A percentile compares a stretch with the other conserved stretches of the same genome.
Evolutionary conservation across 768 basidiomycete genomes (phyloP).

Genomic region (Naematelia aurantialba): DNA sequence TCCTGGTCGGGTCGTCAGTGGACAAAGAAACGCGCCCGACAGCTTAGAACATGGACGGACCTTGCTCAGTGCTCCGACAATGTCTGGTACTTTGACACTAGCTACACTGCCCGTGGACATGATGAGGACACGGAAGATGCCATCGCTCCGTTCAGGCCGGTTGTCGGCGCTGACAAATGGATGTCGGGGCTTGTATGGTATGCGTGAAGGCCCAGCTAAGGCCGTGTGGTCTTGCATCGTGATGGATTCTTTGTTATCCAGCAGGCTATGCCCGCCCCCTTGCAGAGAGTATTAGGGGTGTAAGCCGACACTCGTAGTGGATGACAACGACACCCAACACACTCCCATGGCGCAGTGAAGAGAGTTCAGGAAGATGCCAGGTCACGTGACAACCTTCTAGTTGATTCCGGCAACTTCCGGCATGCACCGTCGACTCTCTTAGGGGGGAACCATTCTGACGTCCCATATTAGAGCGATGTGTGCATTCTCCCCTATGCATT

Average conservation of each 20-base stretch:
- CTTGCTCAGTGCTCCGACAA: slow-evolving; percentile 68
- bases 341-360: no score
- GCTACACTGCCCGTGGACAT: slow-evolving; percentile 94
- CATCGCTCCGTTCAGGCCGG: slow-evolving; percentile 26
- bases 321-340: no score
- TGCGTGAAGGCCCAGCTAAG: slow-evolving; percentile 6
- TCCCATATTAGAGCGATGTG: no score
- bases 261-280: no score
- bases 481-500: slow-evolving; percentile 1
- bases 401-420: background rate
- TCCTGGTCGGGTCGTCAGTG: slow-evolving; percentile 56
- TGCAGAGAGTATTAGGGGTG: no score
- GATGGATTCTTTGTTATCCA: no score
- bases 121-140: slow-evolving; percentile 59
- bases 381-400: background rate
- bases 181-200: slow-evolving; percentile 11
- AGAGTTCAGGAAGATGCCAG: background rate
- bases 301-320: no score
- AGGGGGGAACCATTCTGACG: background rate
- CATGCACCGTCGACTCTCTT: background rate
- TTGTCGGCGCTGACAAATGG: slow-evolving; percentile 35
- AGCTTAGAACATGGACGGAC: slow-evolving; percentile 59
- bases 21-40: background rate
- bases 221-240: slow-evolving; percentile 2
- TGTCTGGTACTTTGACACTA: slow-evolving; percentile 86